Percentiles rank a stretch among this genome's conserved stretches.
These are phyloP conservation scores for Gossypium anomalum DNA, from an alignment of 345 rosid species.

Conservation along the genomic window DNA sequence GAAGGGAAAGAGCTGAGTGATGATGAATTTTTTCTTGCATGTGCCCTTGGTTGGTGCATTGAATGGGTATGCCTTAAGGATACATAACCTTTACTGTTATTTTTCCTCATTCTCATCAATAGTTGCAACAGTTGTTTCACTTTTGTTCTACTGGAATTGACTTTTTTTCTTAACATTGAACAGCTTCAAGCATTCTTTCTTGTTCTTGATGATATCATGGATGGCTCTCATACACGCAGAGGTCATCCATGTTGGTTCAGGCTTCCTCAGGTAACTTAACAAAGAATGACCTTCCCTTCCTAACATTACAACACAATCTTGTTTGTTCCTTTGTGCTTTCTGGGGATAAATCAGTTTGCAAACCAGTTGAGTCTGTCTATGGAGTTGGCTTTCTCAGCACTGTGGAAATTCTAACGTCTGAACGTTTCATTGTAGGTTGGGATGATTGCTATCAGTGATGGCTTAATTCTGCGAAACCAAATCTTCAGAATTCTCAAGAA, in stretches of 20 bases:
- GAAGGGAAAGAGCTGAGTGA: constrained; percentile 57
- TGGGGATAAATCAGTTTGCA: not conserved
- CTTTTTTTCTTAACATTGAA: not conserved
- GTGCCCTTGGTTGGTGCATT: constrained; percentile 85
- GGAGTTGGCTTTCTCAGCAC: not conserved
- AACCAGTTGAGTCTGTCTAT: not conserved
- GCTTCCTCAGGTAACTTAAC: constrained; percentile 47
- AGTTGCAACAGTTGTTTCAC: not conserved
- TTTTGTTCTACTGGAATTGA: not conserved
- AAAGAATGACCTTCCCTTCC: not conserved
- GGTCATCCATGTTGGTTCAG: constrained; percentile 87
- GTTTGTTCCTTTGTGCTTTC: constrained; percentile 16
- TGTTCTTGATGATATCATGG: constrained; percentile 84
- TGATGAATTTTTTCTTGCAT: constrained; percentile 58
- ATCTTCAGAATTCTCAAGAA: constrained; percentile 43
- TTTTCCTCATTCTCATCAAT: constrained; percentile 6
- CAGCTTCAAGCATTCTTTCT: constrained; percentile 79
- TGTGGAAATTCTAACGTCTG: not conserved
- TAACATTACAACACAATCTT: not conserved
- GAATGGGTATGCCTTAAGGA: constrained; percentile 59
- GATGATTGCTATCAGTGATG: constrained; percentile 57
- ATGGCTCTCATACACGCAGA: constrained; percentile 69
- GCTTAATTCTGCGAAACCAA: constrained; percentile 45
- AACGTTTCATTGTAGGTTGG: constrained; percentile 47
- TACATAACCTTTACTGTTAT: not conserved